A percentile compares a stretch with the other conserved stretches of the same genome.
Evolutionary conservation across 306 rosid genomes (phyloP).

Genomic region (Vicia faba): DNA sequence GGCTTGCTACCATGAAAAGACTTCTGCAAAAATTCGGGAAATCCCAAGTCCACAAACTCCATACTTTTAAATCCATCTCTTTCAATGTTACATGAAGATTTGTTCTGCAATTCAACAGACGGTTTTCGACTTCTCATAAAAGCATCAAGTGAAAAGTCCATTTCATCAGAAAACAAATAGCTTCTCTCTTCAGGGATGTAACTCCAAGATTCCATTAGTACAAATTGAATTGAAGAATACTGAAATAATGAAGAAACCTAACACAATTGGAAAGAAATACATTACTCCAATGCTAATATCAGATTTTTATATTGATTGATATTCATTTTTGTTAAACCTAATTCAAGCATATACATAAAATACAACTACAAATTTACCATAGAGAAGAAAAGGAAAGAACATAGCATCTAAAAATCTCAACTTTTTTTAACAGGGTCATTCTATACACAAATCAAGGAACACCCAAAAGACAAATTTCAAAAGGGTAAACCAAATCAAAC

Average conservation of each 20-base stretch:
- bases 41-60: slow-evolving; percentile 61
- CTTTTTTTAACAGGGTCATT: slow-evolving; percentile 22
- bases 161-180: slow-evolving; percentile 59
- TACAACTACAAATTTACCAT: slow-evolving; percentile 13
- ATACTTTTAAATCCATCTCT: slow-evolving; percentile 51
- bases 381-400: slow-evolving; percentile 24
- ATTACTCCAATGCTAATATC: slow-evolving; percentile 39
- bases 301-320: slow-evolving; percentile 2
- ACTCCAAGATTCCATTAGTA: slow-evolving; percentile 76
- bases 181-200: slow-evolving; percentile 59
- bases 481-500: slow-evolving; percentile 38
- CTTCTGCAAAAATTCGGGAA: slow-evolving; percentile 52
- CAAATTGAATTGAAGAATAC: slow-evolving; percentile 35
- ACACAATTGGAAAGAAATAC: slow-evolving; percentile 34
- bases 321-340: slow-evolving; percentile 16
- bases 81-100: slow-evolving; percentile 44
- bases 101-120: slow-evolving; percentile 59
- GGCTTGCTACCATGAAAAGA: slow-evolving; percentile 45
- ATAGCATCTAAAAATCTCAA: slow-evolving; percentile 35
- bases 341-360: slow-evolving; percentile 23
- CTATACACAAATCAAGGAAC: slow-evolving; percentile 15
- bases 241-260: slow-evolving; percentile 41
- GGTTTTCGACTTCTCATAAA: slow-evolving; percentile 52
- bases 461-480: slow-evolving; percentile 19
- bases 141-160: slow-evolving; percentile 62